phyloP scores from a whole-genome alignment of 2,329 filamentous ascomycete species.

The Colletotrichum sp. region DNA sequence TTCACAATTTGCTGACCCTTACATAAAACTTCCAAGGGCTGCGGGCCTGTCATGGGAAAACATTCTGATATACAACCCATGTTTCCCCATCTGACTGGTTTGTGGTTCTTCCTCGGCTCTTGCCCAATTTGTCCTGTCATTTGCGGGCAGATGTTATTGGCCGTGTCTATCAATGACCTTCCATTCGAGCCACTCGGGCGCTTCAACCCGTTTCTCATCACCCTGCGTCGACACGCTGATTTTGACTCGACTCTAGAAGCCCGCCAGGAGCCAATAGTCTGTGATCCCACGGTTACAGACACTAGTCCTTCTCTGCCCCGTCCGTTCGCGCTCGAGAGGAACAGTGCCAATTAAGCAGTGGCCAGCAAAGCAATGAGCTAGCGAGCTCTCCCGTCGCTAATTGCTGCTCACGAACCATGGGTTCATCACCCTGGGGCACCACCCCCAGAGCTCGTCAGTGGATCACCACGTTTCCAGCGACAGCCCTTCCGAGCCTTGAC shows the following conservation, averaged over 20 bases:
- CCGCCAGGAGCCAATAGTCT: not conserved
- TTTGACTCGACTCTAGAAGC: not conserved
- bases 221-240: not conserved
- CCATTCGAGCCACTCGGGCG: not conserved
- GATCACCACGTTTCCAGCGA: constrained; percentile 1
- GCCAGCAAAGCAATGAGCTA: not conserved
- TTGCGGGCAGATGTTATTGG: not conserved
- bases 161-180: not conserved
- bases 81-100: not conserved
- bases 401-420: constrained; percentile 8
- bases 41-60: not conserved
- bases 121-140: not conserved
- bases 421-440: not conserved
- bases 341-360: not conserved
- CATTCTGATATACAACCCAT: not conserved
- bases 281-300: not conserved
- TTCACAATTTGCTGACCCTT: not conserved
- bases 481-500: constrained; percentile 1
- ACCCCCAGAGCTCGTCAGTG: not conserved
- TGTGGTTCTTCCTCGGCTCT: not conserved
- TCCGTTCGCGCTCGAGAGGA: not conserved
- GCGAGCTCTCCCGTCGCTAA: not conserved
- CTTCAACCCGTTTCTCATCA: not conserved
- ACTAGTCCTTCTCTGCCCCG: not conserved
- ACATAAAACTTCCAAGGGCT: not conserved